Percentiles rank a stretch among this genome's conserved stretches.
phyloP scores from a whole-genome alignment of 2,329 filamentous ascomycete genomes.

The Malbranchea cinnamomea region DNA sequence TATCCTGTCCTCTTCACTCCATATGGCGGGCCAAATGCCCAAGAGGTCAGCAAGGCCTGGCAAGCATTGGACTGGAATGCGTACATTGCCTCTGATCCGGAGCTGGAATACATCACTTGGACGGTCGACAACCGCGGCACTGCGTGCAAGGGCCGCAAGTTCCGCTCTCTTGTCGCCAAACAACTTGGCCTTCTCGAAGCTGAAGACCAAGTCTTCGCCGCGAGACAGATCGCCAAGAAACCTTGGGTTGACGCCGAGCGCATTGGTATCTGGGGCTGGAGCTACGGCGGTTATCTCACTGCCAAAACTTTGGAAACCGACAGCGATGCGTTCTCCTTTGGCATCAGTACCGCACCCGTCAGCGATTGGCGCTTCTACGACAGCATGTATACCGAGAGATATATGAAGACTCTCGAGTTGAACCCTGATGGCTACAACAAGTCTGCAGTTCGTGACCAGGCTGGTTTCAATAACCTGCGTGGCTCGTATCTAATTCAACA shows the following conservation, averaged over 20 bases:
- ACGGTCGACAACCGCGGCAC: constrained; percentile 56
- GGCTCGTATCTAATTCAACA: constrained; percentile 50
- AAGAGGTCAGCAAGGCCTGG: constrained; percentile 45
- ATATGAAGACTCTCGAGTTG: constrained; percentile 48
- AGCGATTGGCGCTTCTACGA: constrained; percentile 59
- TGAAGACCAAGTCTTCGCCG: constrained; percentile 53
- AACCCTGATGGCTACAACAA: constrained; percentile 47
- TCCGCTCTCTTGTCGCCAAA: constrained; percentile 42
- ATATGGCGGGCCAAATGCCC: constrained; percentile 52
- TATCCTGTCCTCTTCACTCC: constrained; percentile 54
- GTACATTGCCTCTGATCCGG: constrained; percentile 52
- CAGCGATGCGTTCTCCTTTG: constrained; percentile 47
- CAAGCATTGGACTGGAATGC: constrained; percentile 41
- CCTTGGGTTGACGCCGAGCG: constrained; percentile 42
- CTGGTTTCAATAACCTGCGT: constrained; percentile 47
- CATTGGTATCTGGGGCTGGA: constrained; percentile 56
- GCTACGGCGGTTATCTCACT: constrained; percentile 51
- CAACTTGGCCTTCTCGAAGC: constrained; percentile 50
- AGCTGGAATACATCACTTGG: constrained; percentile 52
- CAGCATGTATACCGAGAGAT: constrained; percentile 56
- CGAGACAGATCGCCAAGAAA: constrained; percentile 37
- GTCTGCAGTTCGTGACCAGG: constrained; percentile 42
- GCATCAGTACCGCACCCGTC: constrained; percentile 50
- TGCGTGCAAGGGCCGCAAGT: constrained; percentile 47
- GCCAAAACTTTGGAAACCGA: constrained; percentile 51